Percentiles rank a stretch among this genome's conserved stretches.
These are phyloP conservation scores for Candida maris DNA, from an alignment of 805 yeast genomes.

Conservation along the genomic window DNA sequence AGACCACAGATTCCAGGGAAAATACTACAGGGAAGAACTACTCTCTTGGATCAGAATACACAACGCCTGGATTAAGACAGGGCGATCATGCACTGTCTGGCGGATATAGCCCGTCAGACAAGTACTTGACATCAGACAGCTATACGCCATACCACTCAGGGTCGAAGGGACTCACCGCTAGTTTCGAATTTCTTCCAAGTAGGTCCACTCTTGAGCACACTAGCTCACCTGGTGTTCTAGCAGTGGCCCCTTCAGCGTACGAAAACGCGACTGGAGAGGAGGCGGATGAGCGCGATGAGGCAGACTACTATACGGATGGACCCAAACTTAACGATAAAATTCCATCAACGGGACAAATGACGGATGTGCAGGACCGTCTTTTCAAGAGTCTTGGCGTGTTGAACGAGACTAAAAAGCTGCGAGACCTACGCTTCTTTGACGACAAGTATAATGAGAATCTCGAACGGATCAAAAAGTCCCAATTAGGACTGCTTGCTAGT, in stretches of 20 bases:
- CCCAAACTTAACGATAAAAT: constrained; percentile 42
- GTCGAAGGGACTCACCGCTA: constrained; percentile 10
- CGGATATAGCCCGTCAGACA: background rate
- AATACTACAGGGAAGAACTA: constrained; percentile 5
- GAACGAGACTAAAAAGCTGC: constrained; percentile 69
- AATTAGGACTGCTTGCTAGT: constrained; percentile 42
- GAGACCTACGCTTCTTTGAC: constrained; percentile 48
- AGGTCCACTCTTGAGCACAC: constrained; percentile 6
- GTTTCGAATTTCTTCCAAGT: constrained; percentile 17
- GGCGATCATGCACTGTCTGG: background rate
- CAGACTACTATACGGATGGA: constrained; percentile 16
- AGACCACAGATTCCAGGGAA: constrained; percentile 4
- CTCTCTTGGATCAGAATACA: background rate
- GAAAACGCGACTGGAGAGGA: constrained; percentile 1
- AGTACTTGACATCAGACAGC: constrained; percentile 5
- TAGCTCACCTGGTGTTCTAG: constrained; percentile 1
- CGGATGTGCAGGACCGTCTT: constrained; percentile 66
- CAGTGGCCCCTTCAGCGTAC: background rate
- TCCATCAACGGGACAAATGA: constrained; percentile 54
- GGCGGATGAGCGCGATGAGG: constrained; percentile 7
- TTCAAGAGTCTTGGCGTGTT: constrained; percentile 88
- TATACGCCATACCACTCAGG: background rate
- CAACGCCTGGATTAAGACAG: background rate
- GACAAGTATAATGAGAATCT: constrained; percentile 49
- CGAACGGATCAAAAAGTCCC: constrained; percentile 52